phyloP scores from a whole-genome alignment of 257 asterid species.

The Solanum sitiens region DNA sequence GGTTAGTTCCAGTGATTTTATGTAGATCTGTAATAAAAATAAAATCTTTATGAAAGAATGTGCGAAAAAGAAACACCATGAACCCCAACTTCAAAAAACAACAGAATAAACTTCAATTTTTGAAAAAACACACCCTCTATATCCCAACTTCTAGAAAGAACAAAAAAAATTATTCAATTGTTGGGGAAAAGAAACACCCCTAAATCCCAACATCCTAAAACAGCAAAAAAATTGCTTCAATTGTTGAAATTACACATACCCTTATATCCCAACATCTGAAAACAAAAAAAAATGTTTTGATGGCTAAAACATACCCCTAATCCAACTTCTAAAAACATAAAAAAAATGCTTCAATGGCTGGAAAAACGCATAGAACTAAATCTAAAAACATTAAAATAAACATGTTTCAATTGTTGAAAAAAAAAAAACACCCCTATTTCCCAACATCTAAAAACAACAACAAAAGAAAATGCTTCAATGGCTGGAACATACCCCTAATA shows the following conservation, averaged over 20 bases:
- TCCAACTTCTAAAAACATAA: no score
- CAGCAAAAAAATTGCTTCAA: neutral
- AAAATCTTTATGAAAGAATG: neutral
- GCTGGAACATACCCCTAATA: no score
- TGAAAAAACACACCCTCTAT: neutral
- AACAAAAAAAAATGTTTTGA: no score
- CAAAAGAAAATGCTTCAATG: no score
- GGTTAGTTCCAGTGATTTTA: no score
- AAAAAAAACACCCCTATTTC: neutral
- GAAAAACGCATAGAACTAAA: no score
- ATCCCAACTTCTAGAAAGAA: no score
- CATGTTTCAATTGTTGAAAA: neutral
- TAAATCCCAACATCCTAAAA: neutral
- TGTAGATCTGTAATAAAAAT: no score
- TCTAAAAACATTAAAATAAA: no score
- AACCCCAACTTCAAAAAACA: neutral
- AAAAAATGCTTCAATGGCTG: no score
- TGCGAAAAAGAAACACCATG: neutral
- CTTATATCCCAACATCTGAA: neutral
- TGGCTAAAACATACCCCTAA: no score
- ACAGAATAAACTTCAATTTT: neutral
- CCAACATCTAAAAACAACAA: no score
- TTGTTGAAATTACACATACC: neutral
- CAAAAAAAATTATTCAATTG: neutral
- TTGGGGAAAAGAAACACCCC: neutral